Percentiles rank a stretch among this genome's conserved stretches.
Conservation (phyloP, 2,329 filamentous ascomycete species). For the Beauveria australis region DNA sequence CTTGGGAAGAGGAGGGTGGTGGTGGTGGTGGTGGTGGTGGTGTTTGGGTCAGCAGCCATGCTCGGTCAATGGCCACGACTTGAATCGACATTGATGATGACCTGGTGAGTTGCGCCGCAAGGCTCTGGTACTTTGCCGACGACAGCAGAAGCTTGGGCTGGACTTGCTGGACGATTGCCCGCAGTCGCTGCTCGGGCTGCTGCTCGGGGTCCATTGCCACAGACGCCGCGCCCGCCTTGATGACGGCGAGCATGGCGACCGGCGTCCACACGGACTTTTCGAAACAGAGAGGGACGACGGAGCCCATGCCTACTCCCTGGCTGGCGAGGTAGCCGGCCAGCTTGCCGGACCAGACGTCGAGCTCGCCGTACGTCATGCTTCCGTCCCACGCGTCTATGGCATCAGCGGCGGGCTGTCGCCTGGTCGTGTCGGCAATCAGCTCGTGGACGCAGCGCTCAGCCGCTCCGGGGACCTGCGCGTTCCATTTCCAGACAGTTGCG, state of each 20-base stretch:
- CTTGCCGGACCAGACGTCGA: conserved; percentile 16
- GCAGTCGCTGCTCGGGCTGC: conserved; percentile 13
- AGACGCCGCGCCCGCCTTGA: conserved; percentile 18
- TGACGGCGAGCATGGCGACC: conserved; percentile 17
- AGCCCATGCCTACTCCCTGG: conserved; percentile 20
- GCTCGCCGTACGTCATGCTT: conserved; percentile 30
- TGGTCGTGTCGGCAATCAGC: conserved; percentile 28
- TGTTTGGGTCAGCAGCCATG: not conserved
- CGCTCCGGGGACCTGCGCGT: conserved; percentile 12
- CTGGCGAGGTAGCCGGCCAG: conserved; percentile 12
- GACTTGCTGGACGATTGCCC: conserved; percentile 14
- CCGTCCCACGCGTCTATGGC: conserved; percentile 39
- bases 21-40: no score
- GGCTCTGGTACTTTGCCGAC: conserved; percentile 11
- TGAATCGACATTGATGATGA: not conserved
- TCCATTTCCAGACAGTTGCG: conserved; percentile 7
- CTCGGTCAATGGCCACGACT: not conserved
- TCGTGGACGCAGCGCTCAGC: conserved; percentile 29
- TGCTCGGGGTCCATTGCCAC: conserved; percentile 20
- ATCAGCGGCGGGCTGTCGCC: conserved; percentile 21
- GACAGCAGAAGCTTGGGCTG: conserved; percentile 15
- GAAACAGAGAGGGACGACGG: conserved; percentile 17
- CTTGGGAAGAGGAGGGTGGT: no score
- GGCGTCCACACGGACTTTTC: conserved; percentile 20
- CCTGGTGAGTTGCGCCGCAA: not conserved